Percentiles rank a stretch among this genome's conserved stretches.
Conservation (phyloP, 139 green algal species). For the Chlorella sorokiniana region DNA sequence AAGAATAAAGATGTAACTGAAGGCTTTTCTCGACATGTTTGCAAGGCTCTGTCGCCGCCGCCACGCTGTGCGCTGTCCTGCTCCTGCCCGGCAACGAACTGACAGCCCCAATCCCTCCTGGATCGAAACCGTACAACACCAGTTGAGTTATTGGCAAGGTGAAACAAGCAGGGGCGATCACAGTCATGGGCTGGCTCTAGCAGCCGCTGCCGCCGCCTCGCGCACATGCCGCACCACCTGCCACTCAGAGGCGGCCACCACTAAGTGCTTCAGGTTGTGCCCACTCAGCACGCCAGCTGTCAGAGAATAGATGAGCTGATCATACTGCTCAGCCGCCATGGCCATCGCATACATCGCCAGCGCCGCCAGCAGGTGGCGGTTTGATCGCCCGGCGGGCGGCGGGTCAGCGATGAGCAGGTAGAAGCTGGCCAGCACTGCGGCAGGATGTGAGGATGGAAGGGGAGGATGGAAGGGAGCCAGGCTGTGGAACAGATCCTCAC, state of each 20-base stretch:
- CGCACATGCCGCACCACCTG: not conserved
- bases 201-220: no score
- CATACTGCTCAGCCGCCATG: not conserved
- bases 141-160: no score
- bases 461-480: not conserved
- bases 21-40: no score
- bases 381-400: not conserved
- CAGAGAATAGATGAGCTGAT: not conserved
- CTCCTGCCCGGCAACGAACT: no score
- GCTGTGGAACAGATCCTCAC: not conserved
- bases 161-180: no score
- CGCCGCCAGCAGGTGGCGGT: not conserved
- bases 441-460: not conserved
- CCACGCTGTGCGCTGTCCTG: no score
- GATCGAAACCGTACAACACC: no score
- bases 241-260: conserved; percentile 2
- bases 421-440: not conserved
- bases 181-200: no score
- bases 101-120: no score
- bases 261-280: conserved; percentile 14
- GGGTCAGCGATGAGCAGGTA: not conserved
- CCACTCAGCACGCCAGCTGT: not conserved
- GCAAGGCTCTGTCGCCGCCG: no score
- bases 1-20: no score
- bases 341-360: not conserved